Evolutionary conservation across 176 grass and related monocot species (phyloP), one percentile per base, ranked within the genome.

Genomic region (Oryza coarctata): DNA sequence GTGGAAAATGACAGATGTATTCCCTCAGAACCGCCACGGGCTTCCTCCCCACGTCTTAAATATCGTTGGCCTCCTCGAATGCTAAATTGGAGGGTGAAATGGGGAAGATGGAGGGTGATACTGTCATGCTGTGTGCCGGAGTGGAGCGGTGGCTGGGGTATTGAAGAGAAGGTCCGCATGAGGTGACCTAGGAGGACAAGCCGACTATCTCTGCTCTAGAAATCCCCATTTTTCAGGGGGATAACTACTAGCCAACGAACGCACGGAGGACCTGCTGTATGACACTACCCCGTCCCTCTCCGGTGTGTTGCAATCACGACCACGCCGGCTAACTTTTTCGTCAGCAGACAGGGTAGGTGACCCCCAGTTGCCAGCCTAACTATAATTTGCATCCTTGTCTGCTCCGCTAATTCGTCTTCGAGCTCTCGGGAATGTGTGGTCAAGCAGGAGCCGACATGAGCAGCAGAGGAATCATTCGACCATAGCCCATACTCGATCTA

Each of bases 181-280:
- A n/a, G n/a, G n/a, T n/a, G n/a, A n/a, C n/a, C n/a, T n/a, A n/a
- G n/a, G n/a, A n/a, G n/a, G n/a, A n/a, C n/a, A n/a, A n/a, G n/a
- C n/a, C n/a, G n/a, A n/a, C n/a, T n/a, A n/a, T n/a, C 32, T 33
- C 17, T 44, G 10, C 36, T 23, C 52, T 9, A 49, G 17, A 58
- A 27, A 65, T 9, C 15, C 20, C 25, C 0, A 23, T 70, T 81
- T 70, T 60, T 3, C 66, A 1, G 12, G n/a, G n/a, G 63, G 81
- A 79, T 80, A 84, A 41, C 35, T 23, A 84, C 81, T 2, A 6
- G 69, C 11, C 0, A 67, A 47, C 47, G 14, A 80, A 32, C 45
- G 14, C 74, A 25, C 0, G 12, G 10, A 64, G 34, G 5, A 26
- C 7, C 15, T 32, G 13, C 9, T 22, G 28, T 22, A 40, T 8